phyloP scores from a whole-genome alignment of 257 asterid species.

The Cynanchum wilfordii region DNA sequence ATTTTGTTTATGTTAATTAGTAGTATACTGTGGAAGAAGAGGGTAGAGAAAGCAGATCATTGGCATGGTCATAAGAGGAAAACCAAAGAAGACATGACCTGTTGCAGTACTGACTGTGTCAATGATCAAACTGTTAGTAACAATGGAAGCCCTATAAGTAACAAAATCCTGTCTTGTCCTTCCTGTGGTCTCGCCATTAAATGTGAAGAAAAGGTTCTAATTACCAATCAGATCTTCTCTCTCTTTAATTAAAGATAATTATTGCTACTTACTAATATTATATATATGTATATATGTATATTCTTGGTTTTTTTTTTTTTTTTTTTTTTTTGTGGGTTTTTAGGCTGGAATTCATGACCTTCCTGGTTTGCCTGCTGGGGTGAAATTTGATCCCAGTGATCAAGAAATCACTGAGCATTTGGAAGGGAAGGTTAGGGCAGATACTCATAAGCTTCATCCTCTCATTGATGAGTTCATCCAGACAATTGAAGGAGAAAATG shows the following conservation, averaged over 20 bases:
- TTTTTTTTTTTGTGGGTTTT: neutral
- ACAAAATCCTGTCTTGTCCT: constrained; percentile 27
- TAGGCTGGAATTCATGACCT: constrained; percentile 38
- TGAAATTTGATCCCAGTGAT: constrained; percentile 52
- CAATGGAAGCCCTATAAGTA: constrained; percentile 11
- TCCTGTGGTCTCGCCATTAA: constrained; percentile 37
- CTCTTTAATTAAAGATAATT: too few relatives aligned
- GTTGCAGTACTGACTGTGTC: constrained; percentile 14
- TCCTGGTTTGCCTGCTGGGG: constrained; percentile 45
- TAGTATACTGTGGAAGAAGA: constrained; percentile 22
- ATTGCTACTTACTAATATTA: neutral
- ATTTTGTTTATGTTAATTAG: constrained; percentile 19
- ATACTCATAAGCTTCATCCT: constrained; percentile 36
- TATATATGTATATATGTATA: neutral
- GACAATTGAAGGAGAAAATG: constrained; percentile 39
- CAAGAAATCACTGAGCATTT: constrained; percentile 44
- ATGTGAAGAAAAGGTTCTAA: constrained; percentile 31
- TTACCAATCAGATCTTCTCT: neutral
- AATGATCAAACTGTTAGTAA: constrained; percentile 6
- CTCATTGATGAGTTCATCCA: constrained; percentile 43
- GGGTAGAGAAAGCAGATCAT: constrained; percentile 2
- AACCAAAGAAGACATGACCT: constrained; percentile 25
- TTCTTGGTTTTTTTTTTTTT: neutral
- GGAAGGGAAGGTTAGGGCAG: constrained; percentile 42
- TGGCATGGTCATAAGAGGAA: constrained; percentile 19